Evolutionary conservation across 2,329 filamentous ascomycete species (phyloP).

Genomic region (Cladosporium phlei): DNA sequence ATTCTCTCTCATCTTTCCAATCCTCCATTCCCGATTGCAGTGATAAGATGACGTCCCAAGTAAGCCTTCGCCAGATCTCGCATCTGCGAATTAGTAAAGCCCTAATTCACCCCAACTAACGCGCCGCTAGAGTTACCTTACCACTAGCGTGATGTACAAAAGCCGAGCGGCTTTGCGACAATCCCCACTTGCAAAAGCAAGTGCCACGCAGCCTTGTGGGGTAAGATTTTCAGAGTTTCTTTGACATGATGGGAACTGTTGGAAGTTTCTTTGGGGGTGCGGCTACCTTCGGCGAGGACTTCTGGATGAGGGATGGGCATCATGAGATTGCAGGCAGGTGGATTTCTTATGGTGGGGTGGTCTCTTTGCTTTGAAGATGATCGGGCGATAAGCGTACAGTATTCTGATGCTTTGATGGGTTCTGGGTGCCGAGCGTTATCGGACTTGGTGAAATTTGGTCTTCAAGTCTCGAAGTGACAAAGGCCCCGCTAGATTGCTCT

Average conservation of each 20-base stretch:
- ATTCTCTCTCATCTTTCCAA: neutral
- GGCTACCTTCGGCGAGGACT: slow-evolving; percentile 4
- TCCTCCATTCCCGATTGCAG: neutral
- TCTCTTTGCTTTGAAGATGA: neutral
- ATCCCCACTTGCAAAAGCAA: neutral
- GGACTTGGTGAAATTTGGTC: too few species aligned
- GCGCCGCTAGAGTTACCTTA: too few species aligned
- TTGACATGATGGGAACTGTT: neutral
- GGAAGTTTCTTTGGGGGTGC: neutral
- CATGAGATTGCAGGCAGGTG: neutral
- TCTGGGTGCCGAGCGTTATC: too few species aligned
- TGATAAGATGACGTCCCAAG: slow-evolving; percentile 3
- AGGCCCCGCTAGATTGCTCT: too few species aligned
- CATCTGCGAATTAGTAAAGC: neutral
- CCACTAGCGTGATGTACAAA: neutral
- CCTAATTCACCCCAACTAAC: too few species aligned
- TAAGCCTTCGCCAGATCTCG: slow-evolving; percentile 4
- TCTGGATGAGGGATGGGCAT: too few species aligned
- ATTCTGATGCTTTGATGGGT: too few species aligned
- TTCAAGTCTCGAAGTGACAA: too few species aligned
- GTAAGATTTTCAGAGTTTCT: slow-evolving; percentile 6
- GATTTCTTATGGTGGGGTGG: neutral
- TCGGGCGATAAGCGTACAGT: too few species aligned
- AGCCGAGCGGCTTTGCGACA: slow-evolving; percentile 2
- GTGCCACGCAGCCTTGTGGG: slow-evolving; percentile 6